Evolutionary conservation across 352 stramenopile species (phyloP).

Genomic region (Pythium aristosporum): DNA sequence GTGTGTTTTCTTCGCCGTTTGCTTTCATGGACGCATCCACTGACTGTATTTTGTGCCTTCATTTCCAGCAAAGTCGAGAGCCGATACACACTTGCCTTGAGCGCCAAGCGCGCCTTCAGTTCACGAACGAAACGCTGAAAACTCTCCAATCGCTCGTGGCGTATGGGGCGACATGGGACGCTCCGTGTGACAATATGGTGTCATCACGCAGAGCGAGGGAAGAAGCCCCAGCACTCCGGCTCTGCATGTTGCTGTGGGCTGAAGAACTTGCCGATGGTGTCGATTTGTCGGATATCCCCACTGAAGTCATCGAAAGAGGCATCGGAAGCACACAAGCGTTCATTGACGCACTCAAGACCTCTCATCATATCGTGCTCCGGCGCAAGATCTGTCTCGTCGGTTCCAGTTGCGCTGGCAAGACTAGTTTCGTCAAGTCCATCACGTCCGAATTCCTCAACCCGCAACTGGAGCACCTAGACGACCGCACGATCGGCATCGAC

Average conservation of each 20-base stretch:
- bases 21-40: background rate
- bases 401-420: too few species aligned
- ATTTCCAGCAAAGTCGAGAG: too few species aligned
- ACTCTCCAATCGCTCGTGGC: conserved; percentile 1
- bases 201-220: background rate
- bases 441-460: too few species aligned
- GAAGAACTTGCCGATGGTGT: background rate
- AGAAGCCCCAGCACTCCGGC: background rate
- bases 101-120: too few species aligned
- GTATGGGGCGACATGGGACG: background rate
- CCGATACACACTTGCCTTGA: background rate
- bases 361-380: too few species aligned
- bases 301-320: conserved; percentile 1
- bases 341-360: too few species aligned
- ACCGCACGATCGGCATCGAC: conserved; percentile 33
- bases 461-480: too few species aligned
- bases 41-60: background rate
- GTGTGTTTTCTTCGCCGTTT: too few species aligned
- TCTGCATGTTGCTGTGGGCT: background rate
- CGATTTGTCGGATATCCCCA: background rate
- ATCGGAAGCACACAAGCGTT: background rate
- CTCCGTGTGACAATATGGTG: background rate
- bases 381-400: too few species aligned
- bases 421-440: too few species aligned
- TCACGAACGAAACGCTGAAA: background rate